Conservation (phyloP, 805 yeast genomes). For the Debaryomyces castellii region DNA sequence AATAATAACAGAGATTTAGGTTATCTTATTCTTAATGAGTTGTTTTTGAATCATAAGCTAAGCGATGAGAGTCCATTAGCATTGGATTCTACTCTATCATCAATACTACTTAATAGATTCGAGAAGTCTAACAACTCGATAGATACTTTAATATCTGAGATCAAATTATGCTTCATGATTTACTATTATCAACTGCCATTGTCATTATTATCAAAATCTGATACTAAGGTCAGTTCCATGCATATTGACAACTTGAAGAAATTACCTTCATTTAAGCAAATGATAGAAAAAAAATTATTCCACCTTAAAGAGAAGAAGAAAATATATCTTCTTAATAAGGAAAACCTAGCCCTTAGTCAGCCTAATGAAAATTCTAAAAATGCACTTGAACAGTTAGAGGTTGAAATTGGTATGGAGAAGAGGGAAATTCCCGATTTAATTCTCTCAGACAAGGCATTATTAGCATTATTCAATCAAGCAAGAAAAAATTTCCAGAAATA, state of each 20-base stretch:
- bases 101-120: slow-evolving; percentile 33
- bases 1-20: slow-evolving; percentile 34
- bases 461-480: slow-evolving; percentile 14
- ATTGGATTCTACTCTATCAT: slow-evolving; percentile 21
- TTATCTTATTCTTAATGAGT: slow-evolving; percentile 29
- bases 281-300: slow-evolving; percentile 24
- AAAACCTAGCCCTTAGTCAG: neutral
- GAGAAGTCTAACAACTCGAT: slow-evolving; percentile 41
- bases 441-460: slow-evolving; percentile 12
- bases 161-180: slow-evolving; percentile 38
- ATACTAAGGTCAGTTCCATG: slow-evolving; percentile 7
- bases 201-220: slow-evolving; percentile 19
- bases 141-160: slow-evolving; percentile 36
- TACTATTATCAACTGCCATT: slow-evolving; percentile 40
- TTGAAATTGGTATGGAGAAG: neutral
- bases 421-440: slow-evolving; percentile 14
- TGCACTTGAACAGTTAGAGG: neutral
- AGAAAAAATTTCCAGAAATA: slow-evolving; percentile 20
- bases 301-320: slow-evolving; percentile 6
- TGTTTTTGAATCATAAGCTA: slow-evolving; percentile 27
- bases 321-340: neutral
- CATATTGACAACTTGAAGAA: slow-evolving; percentile 27
- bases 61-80: slow-evolving; percentile 16
- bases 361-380: neutral
- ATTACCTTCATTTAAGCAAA: slow-evolving; percentile 36